Percentiles rank a stretch among this genome's conserved stretches.
These are phyloP conservation scores for Saturnispora hagleri DNA, from an alignment of 805 yeast species.

Conservation along the genomic window DNA sequence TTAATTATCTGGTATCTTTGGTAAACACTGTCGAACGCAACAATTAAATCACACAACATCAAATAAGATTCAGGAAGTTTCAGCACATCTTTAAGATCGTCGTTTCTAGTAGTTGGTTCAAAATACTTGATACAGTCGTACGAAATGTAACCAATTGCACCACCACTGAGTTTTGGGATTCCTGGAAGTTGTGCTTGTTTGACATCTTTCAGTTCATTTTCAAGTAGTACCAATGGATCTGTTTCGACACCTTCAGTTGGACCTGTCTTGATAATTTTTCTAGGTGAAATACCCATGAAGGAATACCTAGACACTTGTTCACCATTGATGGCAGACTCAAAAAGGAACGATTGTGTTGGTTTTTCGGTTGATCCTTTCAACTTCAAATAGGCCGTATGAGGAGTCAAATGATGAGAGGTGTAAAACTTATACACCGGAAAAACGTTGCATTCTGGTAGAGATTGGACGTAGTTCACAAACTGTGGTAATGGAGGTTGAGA, in stretches of 20 bases:
- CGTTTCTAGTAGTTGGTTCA: slow-evolving; percentile 80
- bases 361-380: slow-evolving; percentile 52
- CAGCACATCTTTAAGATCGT: slow-evolving; percentile 64
- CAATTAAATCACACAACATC: slow-evolving; percentile 83
- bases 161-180: slow-evolving; percentile 79
- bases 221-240: slow-evolving; percentile 74
- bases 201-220: slow-evolving; percentile 56
- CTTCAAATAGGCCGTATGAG: slow-evolving; percentile 83
- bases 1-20: slow-evolving; percentile 87
- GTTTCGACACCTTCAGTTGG: slow-evolving; percentile 51
- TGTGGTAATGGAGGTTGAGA: slow-evolving; percentile 42
- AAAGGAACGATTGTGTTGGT: slow-evolving; percentile 62
- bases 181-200: slow-evolving; percentile 75
- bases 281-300: slow-evolving; percentile 81
- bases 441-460: slow-evolving; percentile 41
- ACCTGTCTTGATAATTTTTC: slow-evolving; percentile 77
- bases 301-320: slow-evolving; percentile 86
- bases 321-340: slow-evolving; percentile 85
- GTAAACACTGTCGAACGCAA: slow-evolving; percentile 90
- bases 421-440: slow-evolving; percentile 75
- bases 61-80: slow-evolving; percentile 84
- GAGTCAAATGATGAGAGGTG: slow-evolving; percentile 71
- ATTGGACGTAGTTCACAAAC: slow-evolving; percentile 32
- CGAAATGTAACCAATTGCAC: slow-evolving; percentile 92
- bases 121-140: slow-evolving; percentile 96